A percentile compares a stretch with the other conserved stretches of the same genome.
phyloP scores from a whole-genome alignment of 768 basidiomycete species.

The Phanerochaete sordida region DNA sequence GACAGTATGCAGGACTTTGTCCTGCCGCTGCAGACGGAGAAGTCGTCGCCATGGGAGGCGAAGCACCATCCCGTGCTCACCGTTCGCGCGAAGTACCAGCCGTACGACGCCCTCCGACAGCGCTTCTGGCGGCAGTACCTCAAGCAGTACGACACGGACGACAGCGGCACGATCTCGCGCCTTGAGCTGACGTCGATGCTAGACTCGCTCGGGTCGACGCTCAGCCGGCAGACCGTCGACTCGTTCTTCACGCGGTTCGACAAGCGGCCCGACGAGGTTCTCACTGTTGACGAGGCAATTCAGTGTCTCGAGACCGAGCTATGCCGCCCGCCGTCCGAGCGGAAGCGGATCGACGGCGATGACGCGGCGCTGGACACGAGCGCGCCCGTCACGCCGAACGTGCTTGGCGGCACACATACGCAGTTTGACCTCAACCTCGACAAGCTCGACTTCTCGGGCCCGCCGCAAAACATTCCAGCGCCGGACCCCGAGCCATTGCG shows the following conservation, averaged over 20 bases:
- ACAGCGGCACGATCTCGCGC: constrained; percentile 68
- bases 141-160: constrained; percentile 87
- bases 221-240: constrained; percentile 73
- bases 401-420: constrained; percentile 40
- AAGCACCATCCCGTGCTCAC: constrained; percentile 68
- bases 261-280: constrained; percentile 66
- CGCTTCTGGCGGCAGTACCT: constrained; percentile 90
- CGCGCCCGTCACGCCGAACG: constrained; percentile 50
- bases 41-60: constrained; percentile 67
- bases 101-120: constrained; percentile 88
- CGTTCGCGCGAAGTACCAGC: constrained; percentile 88
- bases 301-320: constrained; percentile 84
- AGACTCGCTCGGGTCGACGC: constrained; percentile 93
- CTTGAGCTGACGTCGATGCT: constrained; percentile 93
- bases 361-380: constrained; percentile 45
- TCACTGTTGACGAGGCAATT: constrained; percentile 79
- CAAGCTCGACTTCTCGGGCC: constrained; percentile 61
- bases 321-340: constrained; percentile 66
- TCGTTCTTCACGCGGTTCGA: constrained; percentile 74
- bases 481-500: constrained; percentile 7
- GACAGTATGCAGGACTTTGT: constrained; percentile 70
- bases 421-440: constrained; percentile 38
- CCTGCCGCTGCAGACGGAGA: constrained; percentile 57
- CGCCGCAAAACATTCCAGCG: constrained; percentile 29
- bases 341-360: constrained; percentile 56